A percentile compares a stretch with the other conserved stretches of the same genome.
phyloP scores from a whole-genome alignment of 306 rosid genomes.

The Lupinus albus region DNA sequence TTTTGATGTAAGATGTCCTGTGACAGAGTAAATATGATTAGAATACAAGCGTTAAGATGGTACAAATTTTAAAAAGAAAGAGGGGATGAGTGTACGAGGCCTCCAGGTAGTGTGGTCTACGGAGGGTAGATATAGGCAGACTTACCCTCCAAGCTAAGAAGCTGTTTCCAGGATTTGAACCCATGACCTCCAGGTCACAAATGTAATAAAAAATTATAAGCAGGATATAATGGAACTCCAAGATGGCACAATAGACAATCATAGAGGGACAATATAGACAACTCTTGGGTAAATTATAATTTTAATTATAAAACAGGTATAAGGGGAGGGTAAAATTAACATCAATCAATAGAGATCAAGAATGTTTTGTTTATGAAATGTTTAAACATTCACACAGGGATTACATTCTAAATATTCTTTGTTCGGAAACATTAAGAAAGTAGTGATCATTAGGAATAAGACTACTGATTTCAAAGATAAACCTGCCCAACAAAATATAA shows the following conservation, averaged over 20 bases:
- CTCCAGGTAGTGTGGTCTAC: too few relatives aligned
- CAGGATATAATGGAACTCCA: not conserved
- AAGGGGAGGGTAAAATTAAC: constrained; percentile 17
- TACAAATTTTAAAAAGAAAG: not conserved
- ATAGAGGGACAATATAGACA: not conserved
- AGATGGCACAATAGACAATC: not conserved
- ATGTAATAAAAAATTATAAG: not conserved
- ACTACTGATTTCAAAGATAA: constrained; percentile 10
- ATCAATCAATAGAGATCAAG: not conserved
- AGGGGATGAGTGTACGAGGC: too few relatives aligned
- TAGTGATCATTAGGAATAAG: not conserved
- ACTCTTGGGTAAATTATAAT: not conserved
- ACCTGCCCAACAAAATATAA: constrained; percentile 3
- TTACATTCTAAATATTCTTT: constrained; percentile 8
- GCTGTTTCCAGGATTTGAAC: too few relatives aligned
- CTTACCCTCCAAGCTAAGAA: too few relatives aligned
- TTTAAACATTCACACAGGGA: constrained; percentile 13
- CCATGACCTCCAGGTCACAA: too few relatives aligned
- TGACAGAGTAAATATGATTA: constrained; percentile 29
- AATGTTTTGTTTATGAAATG: not conserved
- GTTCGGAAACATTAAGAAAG: not conserved
- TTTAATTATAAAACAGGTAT: constrained; percentile 6
- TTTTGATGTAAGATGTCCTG: constrained; percentile 97
- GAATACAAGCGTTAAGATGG: constrained; percentile 8
- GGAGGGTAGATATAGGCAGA: too few relatives aligned